Evolutionary conservation across 306 rosid genomes (phyloP), one percentile per base, ranked within the genome.

Genomic region (Cicer cuneatum): DNA sequence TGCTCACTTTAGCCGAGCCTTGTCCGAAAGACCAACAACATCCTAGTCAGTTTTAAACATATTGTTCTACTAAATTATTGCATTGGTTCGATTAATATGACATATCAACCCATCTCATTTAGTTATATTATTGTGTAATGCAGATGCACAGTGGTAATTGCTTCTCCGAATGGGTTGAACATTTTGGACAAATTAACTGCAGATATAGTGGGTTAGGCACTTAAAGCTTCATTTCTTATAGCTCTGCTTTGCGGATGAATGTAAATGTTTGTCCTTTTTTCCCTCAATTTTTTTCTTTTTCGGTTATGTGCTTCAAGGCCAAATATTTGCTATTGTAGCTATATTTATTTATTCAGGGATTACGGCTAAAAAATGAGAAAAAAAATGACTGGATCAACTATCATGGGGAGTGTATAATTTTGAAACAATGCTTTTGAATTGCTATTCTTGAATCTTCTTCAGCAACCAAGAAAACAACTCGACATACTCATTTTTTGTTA

Each of bases 101-200:
- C 12, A 72, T 21, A 56, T 19, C 1, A 2, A 48, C 14, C 39
- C 2, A 66, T 48, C 14, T 58, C 5, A 66, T 48, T 61, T 70
- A 5, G 8, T 39, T 76, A 1, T 53, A 3, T 66, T 60, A 38
- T 58, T 49, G 11, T 69, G 13, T 9, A 12, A 69, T 10, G 65
- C 85, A 81, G 88, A 71, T 81, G 88, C 66, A 81, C 85, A 13
- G 83, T 84, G 69, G 85, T 81, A 65, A 81, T 81, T 69, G 83
- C 85, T 66, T 84, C 87, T 69, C 78, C 62, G 13, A 74, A 42
- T 74, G 87, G 83, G 10, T 67, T 78, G 39, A 84, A 58, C 7
- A 24, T 81, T 49, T 72, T 81, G 81, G 73, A 84, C 76, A 84
- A 84, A 57, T 77, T 81, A 66, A 74, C 87, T 0, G 85, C 77